phyloP scores from a whole-genome alignment of 352 stramenopile species.

The Phytophthora podocarpi region DNA sequence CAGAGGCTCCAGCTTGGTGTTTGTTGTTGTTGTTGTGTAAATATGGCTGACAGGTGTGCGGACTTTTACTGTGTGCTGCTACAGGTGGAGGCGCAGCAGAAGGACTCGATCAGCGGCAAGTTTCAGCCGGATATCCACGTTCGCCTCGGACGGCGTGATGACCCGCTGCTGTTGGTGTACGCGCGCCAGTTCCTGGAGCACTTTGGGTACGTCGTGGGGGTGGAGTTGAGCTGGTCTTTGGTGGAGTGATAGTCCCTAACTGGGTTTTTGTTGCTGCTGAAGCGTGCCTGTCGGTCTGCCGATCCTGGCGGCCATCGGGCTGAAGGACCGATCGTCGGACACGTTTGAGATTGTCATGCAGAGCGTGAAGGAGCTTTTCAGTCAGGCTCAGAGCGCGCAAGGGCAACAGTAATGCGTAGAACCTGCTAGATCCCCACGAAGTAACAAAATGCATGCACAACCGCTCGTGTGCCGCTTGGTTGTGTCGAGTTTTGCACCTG shows the following conservation, averaged over 20 bases:
- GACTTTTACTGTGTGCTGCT: neutral
- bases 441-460: neutral
- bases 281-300: slow-evolving; percentile 71
- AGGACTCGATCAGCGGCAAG: slow-evolving; percentile 79
- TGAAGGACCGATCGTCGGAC: slow-evolving; percentile 76
- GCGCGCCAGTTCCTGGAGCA: slow-evolving; percentile 84
- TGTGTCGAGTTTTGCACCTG: no score
- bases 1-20: neutral
- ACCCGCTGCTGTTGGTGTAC: slow-evolving; percentile 85
- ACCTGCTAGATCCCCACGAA: neutral
- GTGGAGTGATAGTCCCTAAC: neutral
- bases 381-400: slow-evolving; percentile 25
- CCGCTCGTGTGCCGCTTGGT: no score
- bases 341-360: slow-evolving; percentile 84
- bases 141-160: slow-evolving; percentile 74
- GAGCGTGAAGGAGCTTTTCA: slow-evolving; percentile 53
- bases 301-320: slow-evolving; percentile 70
- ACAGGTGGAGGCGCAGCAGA: slow-evolving; percentile 77
- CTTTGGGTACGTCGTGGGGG: slow-evolving; percentile 60
- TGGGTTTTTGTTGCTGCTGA: neutral
- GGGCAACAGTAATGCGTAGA: slow-evolving; percentile 6
- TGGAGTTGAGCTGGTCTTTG: neutral
- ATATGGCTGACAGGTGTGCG: neutral
- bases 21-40: no score
- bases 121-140: slow-evolving; percentile 81